Evolutionary conservation across 164 flowering plant genomes (phyloP).

Genomic region (Vitis vinifera): DNA sequence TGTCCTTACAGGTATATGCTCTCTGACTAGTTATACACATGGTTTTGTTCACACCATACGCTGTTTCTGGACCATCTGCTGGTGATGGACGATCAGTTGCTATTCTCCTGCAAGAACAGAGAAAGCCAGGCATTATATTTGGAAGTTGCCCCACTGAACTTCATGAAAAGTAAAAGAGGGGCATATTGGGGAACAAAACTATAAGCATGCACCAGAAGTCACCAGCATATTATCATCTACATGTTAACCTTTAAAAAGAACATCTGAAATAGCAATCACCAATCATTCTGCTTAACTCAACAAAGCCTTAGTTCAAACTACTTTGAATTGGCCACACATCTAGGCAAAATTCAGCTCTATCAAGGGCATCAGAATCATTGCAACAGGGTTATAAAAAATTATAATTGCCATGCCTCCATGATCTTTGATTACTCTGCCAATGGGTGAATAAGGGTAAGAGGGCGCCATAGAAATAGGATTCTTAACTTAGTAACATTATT

Average conservation of each 20-base stretch:
- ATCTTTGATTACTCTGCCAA: too few species aligned
- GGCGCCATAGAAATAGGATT: too few species aligned
- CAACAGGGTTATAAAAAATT: too few species aligned
- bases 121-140: constrained; percentile 14
- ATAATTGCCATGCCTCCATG: too few species aligned
- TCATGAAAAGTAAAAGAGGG: neutral
- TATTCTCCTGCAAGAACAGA: constrained; percentile 56
- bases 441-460: too few species aligned
- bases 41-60: constrained; percentile 32
- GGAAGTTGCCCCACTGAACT: neutral
- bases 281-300: neutral
- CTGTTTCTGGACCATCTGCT: constrained; percentile 34
- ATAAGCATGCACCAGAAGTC: neutral
- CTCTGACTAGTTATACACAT: constrained; percentile 19
- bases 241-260: neutral
- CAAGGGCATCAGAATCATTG: too few species aligned
- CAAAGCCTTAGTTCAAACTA: too few species aligned
- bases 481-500: too few species aligned
- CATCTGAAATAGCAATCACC: neutral
- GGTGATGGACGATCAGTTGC: constrained; percentile 31
- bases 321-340: too few species aligned
- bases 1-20: constrained; percentile 41
- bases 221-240: neutral
- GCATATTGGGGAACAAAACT: neutral
- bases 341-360: too few species aligned